Evolutionary conservation across 306 rosid genomes (phyloP).

Genomic region (Geum urbanum): DNA sequence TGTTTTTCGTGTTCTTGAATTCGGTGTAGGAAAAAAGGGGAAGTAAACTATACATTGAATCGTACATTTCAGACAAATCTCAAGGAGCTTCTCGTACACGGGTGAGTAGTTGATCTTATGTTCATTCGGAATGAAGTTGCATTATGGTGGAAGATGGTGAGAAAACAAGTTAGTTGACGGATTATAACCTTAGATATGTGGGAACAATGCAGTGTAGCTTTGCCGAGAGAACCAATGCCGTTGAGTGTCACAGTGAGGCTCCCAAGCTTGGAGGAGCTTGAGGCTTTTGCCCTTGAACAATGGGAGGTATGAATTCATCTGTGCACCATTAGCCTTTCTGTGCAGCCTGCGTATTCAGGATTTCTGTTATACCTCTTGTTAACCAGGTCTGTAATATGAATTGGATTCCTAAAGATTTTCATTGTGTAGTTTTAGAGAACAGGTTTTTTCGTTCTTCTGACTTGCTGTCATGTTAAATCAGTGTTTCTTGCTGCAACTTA

Average conservation of each 20-base stretch:
- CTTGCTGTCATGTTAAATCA: slow-evolving; percentile 48
- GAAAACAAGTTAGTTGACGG: background rate
- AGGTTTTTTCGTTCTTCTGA: slow-evolving; percentile 32
- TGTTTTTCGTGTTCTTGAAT: background rate
- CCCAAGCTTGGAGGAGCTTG: slow-evolving; percentile 75
- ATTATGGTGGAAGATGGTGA: background rate
- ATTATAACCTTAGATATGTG: slow-evolving; percentile 37
- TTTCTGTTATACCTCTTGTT: slow-evolving; percentile 8
- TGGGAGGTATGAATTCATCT: slow-evolving; percentile 72
- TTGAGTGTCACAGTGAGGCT: slow-evolving; percentile 77
- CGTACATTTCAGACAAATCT: slow-evolving; percentile 76
- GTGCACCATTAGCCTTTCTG: slow-evolving; percentile 11
- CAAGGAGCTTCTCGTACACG: slow-evolving; percentile 67
- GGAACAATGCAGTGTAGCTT: slow-evolving; percentile 64
- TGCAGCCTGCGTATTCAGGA: slow-evolving; percentile 14
- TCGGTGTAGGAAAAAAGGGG: slow-evolving; percentile 68
- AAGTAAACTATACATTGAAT: slow-evolving; percentile 55
- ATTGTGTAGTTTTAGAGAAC: slow-evolving; percentile 30
- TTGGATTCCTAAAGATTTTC: slow-evolving; percentile 6
- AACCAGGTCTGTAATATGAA: slow-evolving; percentile 5
- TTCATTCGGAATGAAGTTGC: background rate
- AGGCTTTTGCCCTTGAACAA: slow-evolving; percentile 69
- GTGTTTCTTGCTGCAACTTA: slow-evolving; percentile 94
- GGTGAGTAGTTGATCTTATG: slow-evolving; percentile 39
- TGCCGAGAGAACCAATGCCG: slow-evolving; percentile 95